A percentile compares a stretch with the other conserved stretches of the same genome.
Conservation (phyloP, 805 yeast genomes). For the Candida piceae region DNA sequence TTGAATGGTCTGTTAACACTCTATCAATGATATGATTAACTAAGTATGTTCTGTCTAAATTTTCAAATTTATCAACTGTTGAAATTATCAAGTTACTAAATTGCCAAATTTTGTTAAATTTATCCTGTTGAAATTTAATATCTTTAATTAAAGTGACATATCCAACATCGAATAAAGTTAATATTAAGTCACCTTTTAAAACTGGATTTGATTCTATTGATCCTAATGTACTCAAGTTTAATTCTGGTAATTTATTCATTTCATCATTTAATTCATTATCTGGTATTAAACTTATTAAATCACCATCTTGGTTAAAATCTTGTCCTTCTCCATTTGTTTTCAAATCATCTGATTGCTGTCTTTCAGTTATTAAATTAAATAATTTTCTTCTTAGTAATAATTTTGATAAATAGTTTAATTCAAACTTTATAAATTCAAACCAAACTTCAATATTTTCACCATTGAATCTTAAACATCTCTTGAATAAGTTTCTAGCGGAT, state of each 20-base stretch:
- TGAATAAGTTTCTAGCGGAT: slow-evolving; percentile 83
- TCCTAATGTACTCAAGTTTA: slow-evolving; percentile 80
- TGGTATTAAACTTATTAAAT: slow-evolving; percentile 17
- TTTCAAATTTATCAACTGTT: slow-evolving; percentile 65
- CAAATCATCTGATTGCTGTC: slow-evolving; percentile 53
- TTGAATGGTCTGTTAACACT: slow-evolving; percentile 39
- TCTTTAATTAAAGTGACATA: slow-evolving; percentile 40
- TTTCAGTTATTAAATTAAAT: slow-evolving; percentile 70
- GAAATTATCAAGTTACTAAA: slow-evolving; percentile 39
- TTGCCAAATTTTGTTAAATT: slow-evolving; percentile 37
- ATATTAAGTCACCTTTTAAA: slow-evolving; percentile 64
- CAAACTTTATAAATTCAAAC: slow-evolving; percentile 84
- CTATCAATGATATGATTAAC: slow-evolving; percentile 57
- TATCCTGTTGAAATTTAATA: slow-evolving; percentile 16
- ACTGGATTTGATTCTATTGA: slow-evolving; percentile 82
- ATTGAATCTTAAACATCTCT: slow-evolving; percentile 80
- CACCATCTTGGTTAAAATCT: slow-evolving; percentile 24
- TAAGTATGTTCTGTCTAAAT: slow-evolving; percentile 64
- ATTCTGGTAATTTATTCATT: slow-evolving; percentile 75
- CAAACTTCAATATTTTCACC: slow-evolving; percentile 68
- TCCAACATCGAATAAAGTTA: slow-evolving; percentile 66
- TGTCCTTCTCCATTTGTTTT: slow-evolving; percentile 22
- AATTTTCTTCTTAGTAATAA: slow-evolving; percentile 78
- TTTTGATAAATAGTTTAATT: slow-evolving; percentile 78
- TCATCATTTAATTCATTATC: slow-evolving; percentile 52